Evolutionary conservation across 73 alveolate species (phyloP).

Genomic region (Paramecium biaurelia): DNA sequence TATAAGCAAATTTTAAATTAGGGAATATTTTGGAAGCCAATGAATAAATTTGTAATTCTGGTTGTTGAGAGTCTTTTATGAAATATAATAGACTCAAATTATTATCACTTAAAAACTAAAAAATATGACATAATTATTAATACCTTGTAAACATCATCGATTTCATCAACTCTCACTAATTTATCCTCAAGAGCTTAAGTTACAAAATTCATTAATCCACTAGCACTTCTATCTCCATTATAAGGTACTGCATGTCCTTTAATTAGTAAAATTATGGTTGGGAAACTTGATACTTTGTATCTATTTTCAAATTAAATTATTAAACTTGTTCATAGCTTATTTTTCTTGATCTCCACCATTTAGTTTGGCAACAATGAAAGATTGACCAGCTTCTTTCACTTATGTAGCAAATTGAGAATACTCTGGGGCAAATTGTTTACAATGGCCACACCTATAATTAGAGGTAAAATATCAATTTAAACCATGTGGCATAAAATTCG

Average conservation of each 20-base stretch:
- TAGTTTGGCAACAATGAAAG: constrained; percentile 24
- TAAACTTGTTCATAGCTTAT: neutral
- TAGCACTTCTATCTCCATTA: constrained; percentile 39
- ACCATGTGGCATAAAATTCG: constrained; percentile 45
- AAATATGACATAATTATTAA: neutral
- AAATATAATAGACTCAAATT: neutral
- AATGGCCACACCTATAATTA: constrained; percentile 54
- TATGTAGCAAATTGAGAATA: constrained; percentile 39
- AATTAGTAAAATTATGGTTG: neutral
- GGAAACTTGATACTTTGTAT: constrained; percentile 30
- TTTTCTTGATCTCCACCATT: constrained; percentile 31
- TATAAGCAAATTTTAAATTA: neutral
- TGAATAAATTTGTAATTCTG: neutral
- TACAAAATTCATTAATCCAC: neutral
- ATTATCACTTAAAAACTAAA: constrained; percentile 10
- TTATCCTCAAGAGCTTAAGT: neutral
- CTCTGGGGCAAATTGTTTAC: constrained; percentile 49
- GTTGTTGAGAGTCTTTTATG: neutral
- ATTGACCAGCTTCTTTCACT: neutral
- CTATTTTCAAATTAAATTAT: neutral
- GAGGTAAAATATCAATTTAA: neutral
- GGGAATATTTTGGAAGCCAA: neutral
- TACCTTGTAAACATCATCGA: constrained; percentile 51
- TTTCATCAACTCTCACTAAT: neutral
- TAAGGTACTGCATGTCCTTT: constrained; percentile 48